phyloP scores from a whole-genome alignment of 2,329 filamentous ascomycete species.

The Graphium sp. region DNA sequence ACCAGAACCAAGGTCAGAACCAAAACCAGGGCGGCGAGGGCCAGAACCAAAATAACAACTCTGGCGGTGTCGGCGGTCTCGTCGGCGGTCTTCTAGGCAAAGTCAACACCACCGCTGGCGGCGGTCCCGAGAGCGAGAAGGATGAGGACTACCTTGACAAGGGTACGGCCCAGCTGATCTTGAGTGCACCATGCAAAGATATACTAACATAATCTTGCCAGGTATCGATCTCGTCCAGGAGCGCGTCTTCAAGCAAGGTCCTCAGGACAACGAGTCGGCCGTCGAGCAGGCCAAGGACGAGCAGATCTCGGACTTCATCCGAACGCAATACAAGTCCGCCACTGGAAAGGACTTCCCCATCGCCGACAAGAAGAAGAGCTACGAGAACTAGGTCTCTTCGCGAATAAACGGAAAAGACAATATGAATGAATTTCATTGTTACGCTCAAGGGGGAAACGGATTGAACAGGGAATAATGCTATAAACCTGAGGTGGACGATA shows the following conservation, averaged over 20 bases:
- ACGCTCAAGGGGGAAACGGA: too few species aligned
- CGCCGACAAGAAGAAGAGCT: constrained; percentile 44
- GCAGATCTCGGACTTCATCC: constrained; percentile 57
- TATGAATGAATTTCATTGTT: too few species aligned
- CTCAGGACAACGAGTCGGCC: constrained; percentile 56
- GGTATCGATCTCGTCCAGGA: constrained; percentile 67
- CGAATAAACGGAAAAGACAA: too few species aligned
- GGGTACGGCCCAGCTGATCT: constrained; percentile 26
- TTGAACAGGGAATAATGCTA: too few species aligned
- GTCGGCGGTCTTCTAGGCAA: constrained; percentile 48
- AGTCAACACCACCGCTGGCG: constrained; percentile 54
- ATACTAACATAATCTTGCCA: constrained; percentile 14
- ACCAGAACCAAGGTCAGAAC: constrained; percentile 8
- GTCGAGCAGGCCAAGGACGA: constrained; percentile 74
- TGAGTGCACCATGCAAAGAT: neutral
- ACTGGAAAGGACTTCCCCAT: constrained; percentile 56
- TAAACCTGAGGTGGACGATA: too few species aligned
- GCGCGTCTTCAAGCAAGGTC: constrained; percentile 51
- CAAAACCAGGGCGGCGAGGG: constrained; percentile 3
- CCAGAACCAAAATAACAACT: neutral
- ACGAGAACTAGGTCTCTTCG: too few species aligned
- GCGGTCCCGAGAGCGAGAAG: constrained; percentile 59
- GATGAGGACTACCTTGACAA: constrained; percentile 75
- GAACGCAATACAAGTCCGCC: constrained; percentile 49
- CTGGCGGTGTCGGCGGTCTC: constrained; percentile 15